phyloP scores from a whole-genome alignment of 1,139 yeast species.

The Candida anutae region DNA sequence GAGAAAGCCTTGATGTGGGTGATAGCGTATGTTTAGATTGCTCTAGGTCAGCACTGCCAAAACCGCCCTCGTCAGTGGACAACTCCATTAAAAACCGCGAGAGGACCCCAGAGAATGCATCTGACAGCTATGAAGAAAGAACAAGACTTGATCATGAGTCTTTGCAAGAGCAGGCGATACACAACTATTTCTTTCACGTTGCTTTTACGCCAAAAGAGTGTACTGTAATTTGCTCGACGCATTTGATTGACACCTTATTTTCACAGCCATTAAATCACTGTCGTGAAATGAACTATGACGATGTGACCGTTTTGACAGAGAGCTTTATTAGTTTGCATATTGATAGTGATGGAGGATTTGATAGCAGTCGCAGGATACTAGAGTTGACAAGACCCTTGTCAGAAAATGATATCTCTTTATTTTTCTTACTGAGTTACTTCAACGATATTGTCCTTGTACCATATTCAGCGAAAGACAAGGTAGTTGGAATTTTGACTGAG shows the following conservation, averaged over 20 bases:
- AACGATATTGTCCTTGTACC: conserved; percentile 65
- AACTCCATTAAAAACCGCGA: conserved; percentile 12
- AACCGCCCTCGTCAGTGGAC: conserved; percentile 7
- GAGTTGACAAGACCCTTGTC: conserved; percentile 57
- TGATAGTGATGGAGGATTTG: conserved; percentile 54
- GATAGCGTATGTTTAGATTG: no score
- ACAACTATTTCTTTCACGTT: conserved; percentile 39
- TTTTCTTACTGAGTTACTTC: conserved; percentile 59
- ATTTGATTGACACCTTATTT: conserved; percentile 30
- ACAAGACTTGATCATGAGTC: not conserved
- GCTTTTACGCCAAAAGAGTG: conserved; percentile 53
- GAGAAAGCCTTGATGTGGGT: no score
- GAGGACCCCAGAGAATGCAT: not conserved
- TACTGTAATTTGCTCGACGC: conserved; percentile 43
- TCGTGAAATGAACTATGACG: conserved; percentile 16
- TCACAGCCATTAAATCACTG: conserved; percentile 25
- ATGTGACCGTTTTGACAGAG: conserved; percentile 38
- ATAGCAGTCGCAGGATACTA: conserved; percentile 45
- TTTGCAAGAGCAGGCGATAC: conserved; percentile 16
- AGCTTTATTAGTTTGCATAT: conserved; percentile 50
- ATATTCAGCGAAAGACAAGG: conserved; percentile 31
- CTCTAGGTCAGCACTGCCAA: not conserved
- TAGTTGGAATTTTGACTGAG: conserved; percentile 34
- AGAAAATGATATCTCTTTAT: conserved; percentile 48
- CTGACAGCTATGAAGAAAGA: not conserved